phyloP scores from a whole-genome alignment of 306 rosid genomes.

The Echinosophora koreensis region DNA sequence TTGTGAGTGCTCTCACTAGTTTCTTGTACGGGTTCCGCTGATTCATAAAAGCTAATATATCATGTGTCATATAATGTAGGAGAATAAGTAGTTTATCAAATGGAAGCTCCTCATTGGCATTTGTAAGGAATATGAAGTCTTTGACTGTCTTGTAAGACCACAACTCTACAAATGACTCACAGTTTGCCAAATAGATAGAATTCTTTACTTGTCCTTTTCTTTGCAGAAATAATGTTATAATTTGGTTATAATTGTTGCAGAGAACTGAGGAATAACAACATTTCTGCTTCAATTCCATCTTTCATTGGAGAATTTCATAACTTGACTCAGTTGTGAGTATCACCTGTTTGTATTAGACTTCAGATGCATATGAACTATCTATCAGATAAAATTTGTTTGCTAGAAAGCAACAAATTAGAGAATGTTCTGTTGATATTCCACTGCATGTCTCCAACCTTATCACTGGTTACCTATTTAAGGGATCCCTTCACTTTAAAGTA shows the following conservation, averaged over 20 bases:
- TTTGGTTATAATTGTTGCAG: conserved; percentile 57
- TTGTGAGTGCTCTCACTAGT: conserved; percentile 63
- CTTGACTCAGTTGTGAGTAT: conserved; percentile 68
- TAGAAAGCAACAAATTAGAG: background rate
- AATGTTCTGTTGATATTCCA: conserved; percentile 4
- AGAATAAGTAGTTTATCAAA: conserved; percentile 69
- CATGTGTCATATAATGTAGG: conserved; percentile 54
- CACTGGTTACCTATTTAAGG: background rate
- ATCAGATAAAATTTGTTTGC: background rate
- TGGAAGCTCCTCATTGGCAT: conserved; percentile 75
- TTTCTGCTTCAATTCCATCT: conserved; percentile 75
- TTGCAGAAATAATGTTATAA: conserved; percentile 29
- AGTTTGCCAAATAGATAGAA: conserved; percentile 8
- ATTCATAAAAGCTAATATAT: conserved; percentile 46
- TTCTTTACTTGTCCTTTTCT: conserved; percentile 6
- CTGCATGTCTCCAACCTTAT: background rate
- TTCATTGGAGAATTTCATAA: conserved; percentile 60
- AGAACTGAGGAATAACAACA: conserved; percentile 72
- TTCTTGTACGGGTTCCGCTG: background rate
- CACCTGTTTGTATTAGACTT: conserved; percentile 14
- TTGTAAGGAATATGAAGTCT: conserved; percentile 73
- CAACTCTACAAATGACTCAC: conserved; percentile 4
- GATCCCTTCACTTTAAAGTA: background rate
- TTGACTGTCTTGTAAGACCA: conserved; percentile 63
- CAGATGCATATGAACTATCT: background rate